Evolutionary conservation across 2,329 filamentous ascomycete genomes (phyloP), one percentile per base, ranked within the genome.

Genomic region (Cordyceps pruinosa): DNA sequence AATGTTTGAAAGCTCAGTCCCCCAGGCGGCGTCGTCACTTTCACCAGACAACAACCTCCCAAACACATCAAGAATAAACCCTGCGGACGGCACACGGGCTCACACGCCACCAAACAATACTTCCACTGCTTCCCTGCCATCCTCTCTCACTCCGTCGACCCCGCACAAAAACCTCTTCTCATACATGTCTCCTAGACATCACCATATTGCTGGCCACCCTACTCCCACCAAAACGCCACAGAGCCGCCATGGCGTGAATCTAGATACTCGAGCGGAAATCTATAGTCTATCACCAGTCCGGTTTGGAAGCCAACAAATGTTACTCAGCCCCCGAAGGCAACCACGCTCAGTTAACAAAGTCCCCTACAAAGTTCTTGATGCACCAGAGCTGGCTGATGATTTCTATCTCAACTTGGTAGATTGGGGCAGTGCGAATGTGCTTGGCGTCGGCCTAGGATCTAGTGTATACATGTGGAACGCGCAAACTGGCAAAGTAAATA

Each of bases 391-490:
- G 46, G 92, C 93, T 28, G 94, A 99, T 67, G 94, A 99, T 69
- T 99, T 97, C 71, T 99, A 99, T 66, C 79, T 99, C 35, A 99
- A 99, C 66, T 77, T 99, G 26, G 93, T 99, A 3, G 94, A 99
- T 68, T 99, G 94, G 94, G 94, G 94, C 44, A 95, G 90, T 65
- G 91, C 89, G 64, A 96, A 97, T 70, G 88, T 96, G 9, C 79
- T 99, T 12, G 94, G 93, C 7, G 94, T 99, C 44, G 94, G 94
- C 0, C 76, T 99, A 26, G 92, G 92, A 19, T 90, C 88, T 19
- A 95, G 90, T 63, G 94, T 99, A 6, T 99, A 97, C 69, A 94
- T 97, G 85, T 99, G 94, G 94, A 96, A 97, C 69, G 94, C 92
- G 5, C 85, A 90, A 63, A 88, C 88, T 8, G 94, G 93, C 61